Base-by-base conservation (phyloP, 2,329 filamentous ascomycete species). In the Apiospora rasikravindrae region DNA sequence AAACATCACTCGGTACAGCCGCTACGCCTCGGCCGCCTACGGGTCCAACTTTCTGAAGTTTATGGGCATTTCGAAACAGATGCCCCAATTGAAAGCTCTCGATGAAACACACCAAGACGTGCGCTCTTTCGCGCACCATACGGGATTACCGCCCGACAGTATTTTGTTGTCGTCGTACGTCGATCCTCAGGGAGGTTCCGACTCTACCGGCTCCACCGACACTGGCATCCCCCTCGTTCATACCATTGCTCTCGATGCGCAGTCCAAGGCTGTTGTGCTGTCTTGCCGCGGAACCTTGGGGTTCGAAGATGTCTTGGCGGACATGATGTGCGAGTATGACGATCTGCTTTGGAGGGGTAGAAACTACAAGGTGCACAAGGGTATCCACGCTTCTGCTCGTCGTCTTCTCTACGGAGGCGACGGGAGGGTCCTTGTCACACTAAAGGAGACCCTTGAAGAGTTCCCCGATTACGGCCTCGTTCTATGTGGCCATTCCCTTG, bases 271-370 rank as follows among this genome's bases (percentile, higher is more conserved):
- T 0, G 89, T 94, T 0, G 91, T 94, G 0, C 83, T 94, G n/a
- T 91, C 91, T 1, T 92, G 92, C 69, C 88, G 92, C 49, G 92
- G 92, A 1, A 94, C 92, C 0, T 84, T 93, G 51, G 92, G 92
- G 0, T 93, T 94, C 73, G 92, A 94, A 76, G 92, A 94, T 77
- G 88, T 94, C 33, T 82, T 94, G 47, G 91, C 91, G 0, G 92
- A 94, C 77, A 89, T 94, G 87, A 91, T 91, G 42, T 94, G 92
- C 80, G 92, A 93, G 67, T 94, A 93, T 74, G 91, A 93, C 75
- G 86, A 90, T 71, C 82, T 93, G 13, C 74, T 83, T 6, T 92
- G 92, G 90, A 86, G 89, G 72, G 90, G 90, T 22, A 88, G 86
- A 72, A 83, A 84, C 0, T 93, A 92, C 83, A 90, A 91, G 75